Base-by-base conservation (phyloP, 2,329 filamentous ascomycete species). In the Xylaria sp. region DNA sequence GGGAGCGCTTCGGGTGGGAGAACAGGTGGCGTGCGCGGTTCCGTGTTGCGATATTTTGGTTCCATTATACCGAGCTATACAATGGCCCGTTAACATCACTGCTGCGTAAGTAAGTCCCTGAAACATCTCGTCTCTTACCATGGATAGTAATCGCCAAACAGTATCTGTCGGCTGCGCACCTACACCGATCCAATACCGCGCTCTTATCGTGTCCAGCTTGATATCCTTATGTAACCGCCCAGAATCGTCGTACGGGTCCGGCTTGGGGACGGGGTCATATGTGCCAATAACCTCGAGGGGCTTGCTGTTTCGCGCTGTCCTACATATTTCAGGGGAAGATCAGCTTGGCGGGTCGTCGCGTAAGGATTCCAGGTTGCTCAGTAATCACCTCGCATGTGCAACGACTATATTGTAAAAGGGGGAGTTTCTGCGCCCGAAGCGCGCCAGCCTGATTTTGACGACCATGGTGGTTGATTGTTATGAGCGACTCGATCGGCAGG, bases 331-430 rank as follows among this genome's bases (percentile, higher is more conserved):
- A 37, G 15, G 56, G 56, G 31, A 10, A 31, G 25, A 66, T 66
- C 48, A 50, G 34, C 28, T 12, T 54, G 39, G 63, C n/a, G 12
- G 20, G 7, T 65, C 25, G 66, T 50, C 12, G 46, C 18, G 31
- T 60, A 66, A 64, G 34, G 10, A 10, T 18, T 51, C 31, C 41
- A 20, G 23, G 31, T 50, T 55, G 44, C 44, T 44, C 34, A 31
- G 48, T 25, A 63, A 86, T 73, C 88, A 97, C 93, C 94, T 91
- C 56, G 94, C 94, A 78, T 98, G 95, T 18, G 94, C 89, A 73
- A 99, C 93, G 74, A 98, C 94, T 73, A 99, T 98, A 84, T 99
- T 99, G 87, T 97, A 99, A 76, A 98, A 92, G 2, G 96, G 95
- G n/a, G 89, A 81, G 80, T 97, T 94, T 73, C 88, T 90, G 81